A percentile compares a stretch with the other conserved stretches of the same genome.
Conservation (phyloP, 2,329 filamentous ascomycete genomes). For the Neopestalotiopsis sp. region DNA sequence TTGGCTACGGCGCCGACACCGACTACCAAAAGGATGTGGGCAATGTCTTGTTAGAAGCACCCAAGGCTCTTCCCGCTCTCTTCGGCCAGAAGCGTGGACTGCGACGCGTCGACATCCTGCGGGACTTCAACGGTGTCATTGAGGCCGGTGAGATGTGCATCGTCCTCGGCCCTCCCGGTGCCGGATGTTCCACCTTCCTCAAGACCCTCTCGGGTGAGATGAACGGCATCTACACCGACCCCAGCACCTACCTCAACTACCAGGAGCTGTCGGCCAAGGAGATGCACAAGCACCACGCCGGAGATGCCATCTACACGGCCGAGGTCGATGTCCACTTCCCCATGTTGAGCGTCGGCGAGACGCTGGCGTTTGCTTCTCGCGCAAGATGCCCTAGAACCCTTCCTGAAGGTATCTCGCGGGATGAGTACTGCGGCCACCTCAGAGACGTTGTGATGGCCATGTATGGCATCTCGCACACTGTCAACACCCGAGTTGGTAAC, state of each 20-base stretch:
- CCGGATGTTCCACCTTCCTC: slow-evolving; percentile 61
- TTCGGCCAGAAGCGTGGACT: slow-evolving; percentile 21
- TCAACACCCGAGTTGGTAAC: slow-evolving; percentile 72
- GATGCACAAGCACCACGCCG: slow-evolving; percentile 39
- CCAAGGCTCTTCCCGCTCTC: not conserved
- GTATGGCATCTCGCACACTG: slow-evolving; percentile 75
- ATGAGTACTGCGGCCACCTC: slow-evolving; percentile 37
- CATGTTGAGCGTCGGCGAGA: slow-evolving; percentile 68
- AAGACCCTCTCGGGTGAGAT: slow-evolving; percentile 63
- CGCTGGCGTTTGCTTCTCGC: slow-evolving; percentile 66
- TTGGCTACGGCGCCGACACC: slow-evolving; percentile 42
- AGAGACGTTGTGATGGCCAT: slow-evolving; percentile 78
- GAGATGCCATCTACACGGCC: slow-evolving; percentile 68
- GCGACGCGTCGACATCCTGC: slow-evolving; percentile 53
- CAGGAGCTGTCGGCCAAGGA: slow-evolving; percentile 42
- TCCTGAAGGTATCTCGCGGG: not conserved
- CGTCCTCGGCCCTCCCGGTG: slow-evolving; percentile 51
- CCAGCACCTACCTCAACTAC: slow-evolving; percentile 55
- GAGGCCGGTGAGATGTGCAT: slow-evolving; percentile 57
- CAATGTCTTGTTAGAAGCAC: not conserved
- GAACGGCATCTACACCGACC: slow-evolving; percentile 51
- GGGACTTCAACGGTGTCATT: slow-evolving; percentile 57
- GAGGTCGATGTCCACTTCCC: slow-evolving; percentile 70
- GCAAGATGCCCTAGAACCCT: slow-evolving; percentile 42
- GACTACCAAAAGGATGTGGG: slow-evolving; percentile 37